A percentile compares a stretch with the other conserved stretches of the same genome.
These are phyloP conservation scores for Lomentospora prolificans DNA, from an alignment of 2,329 filamentous ascomycete species.

Conservation along the genomic window DNA sequence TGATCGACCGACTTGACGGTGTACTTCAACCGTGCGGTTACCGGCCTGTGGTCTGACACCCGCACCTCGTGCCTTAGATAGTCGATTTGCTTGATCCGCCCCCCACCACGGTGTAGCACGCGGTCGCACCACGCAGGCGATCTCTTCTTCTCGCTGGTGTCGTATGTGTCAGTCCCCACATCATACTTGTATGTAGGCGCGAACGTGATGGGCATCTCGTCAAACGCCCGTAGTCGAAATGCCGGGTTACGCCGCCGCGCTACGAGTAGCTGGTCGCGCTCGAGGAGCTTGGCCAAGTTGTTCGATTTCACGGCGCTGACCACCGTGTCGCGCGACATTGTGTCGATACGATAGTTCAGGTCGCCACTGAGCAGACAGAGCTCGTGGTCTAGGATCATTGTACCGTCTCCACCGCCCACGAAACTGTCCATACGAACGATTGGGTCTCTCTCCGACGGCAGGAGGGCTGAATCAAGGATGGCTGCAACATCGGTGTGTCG, in stretches of 20 bases:
- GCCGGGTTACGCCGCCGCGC: conserved; percentile 81
- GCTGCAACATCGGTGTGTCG: conserved; percentile 87
- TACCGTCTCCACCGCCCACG: conserved; percentile 85
- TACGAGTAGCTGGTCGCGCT: conserved; percentile 86
- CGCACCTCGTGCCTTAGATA: conserved; percentile 84
- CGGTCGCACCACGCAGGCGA: conserved; percentile 96
- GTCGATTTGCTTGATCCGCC: conserved; percentile 75
- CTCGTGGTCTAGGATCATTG: conserved; percentile 92
- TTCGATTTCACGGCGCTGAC: conserved; percentile 73
- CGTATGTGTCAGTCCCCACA: conserved; percentile 87
- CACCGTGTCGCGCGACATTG: conserved; percentile 88
- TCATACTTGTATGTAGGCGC: conserved; percentile 98
- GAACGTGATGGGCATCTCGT: conserved; percentile 85
- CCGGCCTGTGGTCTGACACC: conserved; percentile 86
- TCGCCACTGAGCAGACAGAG: conserved; percentile 96
- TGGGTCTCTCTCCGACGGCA: conserved; percentile 64
- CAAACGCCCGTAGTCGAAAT: conserved; percentile 80
- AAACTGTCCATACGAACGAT: conserved; percentile 65
- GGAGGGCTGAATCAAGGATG: conserved; percentile 69
- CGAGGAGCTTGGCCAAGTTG: conserved; percentile 77
- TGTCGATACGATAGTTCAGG: conserved; percentile 96
- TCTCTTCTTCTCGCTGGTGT: conserved; percentile 87
- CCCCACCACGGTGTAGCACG: conserved; percentile 68
- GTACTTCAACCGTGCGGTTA: conserved; percentile 75
- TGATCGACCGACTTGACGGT: conserved; percentile 73